Base-by-base conservation (phyloP, 345 rosid genomes). In the Brassica napus region DNA sequence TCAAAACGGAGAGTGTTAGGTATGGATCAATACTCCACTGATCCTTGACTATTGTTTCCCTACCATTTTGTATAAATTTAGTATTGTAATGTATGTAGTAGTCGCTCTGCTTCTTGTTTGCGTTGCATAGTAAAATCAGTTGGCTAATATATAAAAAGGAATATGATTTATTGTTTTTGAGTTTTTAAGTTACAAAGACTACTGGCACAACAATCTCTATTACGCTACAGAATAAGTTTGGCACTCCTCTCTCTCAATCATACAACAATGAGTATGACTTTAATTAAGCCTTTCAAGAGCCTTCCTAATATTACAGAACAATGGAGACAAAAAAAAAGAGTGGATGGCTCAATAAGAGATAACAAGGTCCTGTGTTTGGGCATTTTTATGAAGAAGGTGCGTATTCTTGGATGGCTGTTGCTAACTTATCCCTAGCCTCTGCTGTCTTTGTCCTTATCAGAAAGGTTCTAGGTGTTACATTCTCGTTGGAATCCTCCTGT, bases 371-470 rank as follows among this genome's bases (percentile, higher is more conserved):
- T 69, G 73, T 75, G 37, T 69, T 68, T 35, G 28, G 31, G 21
- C 2, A 57, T 8, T 32, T 44, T 79, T 44, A 79, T 90, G 88
- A 90, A 7, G 85, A 85, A 31, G 98, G 98, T 28, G 98, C 90
- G 18, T 86, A 86, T 81, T 93, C 98, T 79, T 89, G 86, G 79
- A 95, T 95, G 5, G 90, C 89, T 14, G 90, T 73, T 2, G 90
- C 95, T 65, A 95, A 87, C 71, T 89, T 88, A 77, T 89, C 80
- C 49, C 97, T 88, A 61, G 94, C 97, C 44, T 90, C 99, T 81
- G 81, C 85, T 42, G 92, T 85, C 85, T 85, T 95, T 26, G 88
- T 85, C 82, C 92, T 85, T 21, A 95, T 89, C 63, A 93, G 85
- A 82, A 90, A 95, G 23, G 99, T 95, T 34, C 91, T 94, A 0